A percentile compares a stretch with the other conserved stretches of the same genome.
These are phyloP conservation scores for Solidago caesia DNA, from an alignment of 129 eudicot species.

Conservation along the genomic window DNA sequence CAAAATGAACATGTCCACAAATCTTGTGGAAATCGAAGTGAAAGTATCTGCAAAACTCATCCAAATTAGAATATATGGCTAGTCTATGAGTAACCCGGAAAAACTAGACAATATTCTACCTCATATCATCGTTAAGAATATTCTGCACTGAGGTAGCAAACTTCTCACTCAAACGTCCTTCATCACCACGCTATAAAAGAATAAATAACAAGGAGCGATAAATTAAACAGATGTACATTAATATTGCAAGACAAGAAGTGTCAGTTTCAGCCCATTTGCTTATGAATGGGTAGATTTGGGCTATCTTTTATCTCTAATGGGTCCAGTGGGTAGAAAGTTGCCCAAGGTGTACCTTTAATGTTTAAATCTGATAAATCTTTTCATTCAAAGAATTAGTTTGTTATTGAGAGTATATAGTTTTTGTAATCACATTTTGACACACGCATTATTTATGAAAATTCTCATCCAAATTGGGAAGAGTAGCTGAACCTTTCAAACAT, in stretches of 20 bases:
- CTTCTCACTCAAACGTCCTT: slow-evolving; percentile 73
- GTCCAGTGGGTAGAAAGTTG: no score
- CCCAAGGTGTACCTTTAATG: neutral
- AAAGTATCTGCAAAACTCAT: slow-evolving; percentile 53
- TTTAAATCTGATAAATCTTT: neutral
- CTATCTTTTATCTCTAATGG: no score
- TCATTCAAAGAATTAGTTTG: neutral
- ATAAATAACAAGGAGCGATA: neutral
- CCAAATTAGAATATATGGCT: slow-evolving; percentile 17
- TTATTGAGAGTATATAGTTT: neutral
- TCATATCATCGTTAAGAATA: slow-evolving; percentile 67
- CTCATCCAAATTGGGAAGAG: neutral
- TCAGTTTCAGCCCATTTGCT: neutral
- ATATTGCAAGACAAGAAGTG: neutral
- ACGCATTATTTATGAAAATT: neutral
- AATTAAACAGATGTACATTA: neutral
- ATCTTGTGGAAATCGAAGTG: slow-evolving; percentile 93
- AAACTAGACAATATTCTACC: slow-evolving; percentile 41
- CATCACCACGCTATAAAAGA: slow-evolving; percentile 69
- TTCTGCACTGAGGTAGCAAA: slow-evolving; percentile 61
- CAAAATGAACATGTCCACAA: slow-evolving; percentile 84
- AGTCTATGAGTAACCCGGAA: neutral
- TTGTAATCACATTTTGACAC: neutral
- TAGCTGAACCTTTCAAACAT: neutral
- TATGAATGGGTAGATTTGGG: neutral